Base-by-base conservation (phyloP, 164 flowering plant genomes). In the Aristolochia californica region DNA sequence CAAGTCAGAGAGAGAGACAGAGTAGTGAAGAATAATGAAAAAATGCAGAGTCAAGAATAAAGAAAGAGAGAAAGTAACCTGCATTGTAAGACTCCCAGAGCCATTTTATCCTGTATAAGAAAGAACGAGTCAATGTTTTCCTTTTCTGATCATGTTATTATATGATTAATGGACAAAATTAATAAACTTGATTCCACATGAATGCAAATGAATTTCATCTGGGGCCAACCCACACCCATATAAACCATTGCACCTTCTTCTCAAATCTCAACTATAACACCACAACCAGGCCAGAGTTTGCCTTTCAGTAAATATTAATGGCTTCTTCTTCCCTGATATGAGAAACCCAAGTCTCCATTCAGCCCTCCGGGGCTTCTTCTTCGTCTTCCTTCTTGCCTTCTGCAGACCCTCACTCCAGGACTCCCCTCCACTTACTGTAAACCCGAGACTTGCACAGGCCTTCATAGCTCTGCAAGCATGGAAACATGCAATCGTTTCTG, bases 381-480 rank as follows among this genome's bases (percentile, higher is more conserved):
- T 23, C 45, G n/a, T 49, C 14, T 14, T 60, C 21, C 17, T 50
- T 5, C 55, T 48, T 9, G n/a, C 24, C 43, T 50, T 18, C 43
- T 30, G 16, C 52, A 45, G 28, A 17, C 61, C 48, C 61, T 45
- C 48, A 10, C 47, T 21, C 20, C 50, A 49, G 21, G 13, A 51
- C 16, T 18, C 24, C 11, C 18, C 25, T 2, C 65, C 69, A 5
- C 56, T 63, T 18, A 53, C 52, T 23, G 59, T 65, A 47, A 80
- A 77, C 70, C 81, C 82, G 1, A 75, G 76, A 30, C 83, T 87
- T 25, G 38, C 21, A 5, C 70, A 66, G 22, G 96, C 96, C 16
- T 85, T 67, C 68, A 68, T 38, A 27, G 93, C 88, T n/a, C 80
- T 85, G 43, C 83, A 83, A 51, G 82, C 88, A 48, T 88, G 81